These are phyloP conservation scores for Periconia digitata DNA, from an alignment of 2,329 filamentous ascomycete genomes.

Conservation along the genomic window DNA sequence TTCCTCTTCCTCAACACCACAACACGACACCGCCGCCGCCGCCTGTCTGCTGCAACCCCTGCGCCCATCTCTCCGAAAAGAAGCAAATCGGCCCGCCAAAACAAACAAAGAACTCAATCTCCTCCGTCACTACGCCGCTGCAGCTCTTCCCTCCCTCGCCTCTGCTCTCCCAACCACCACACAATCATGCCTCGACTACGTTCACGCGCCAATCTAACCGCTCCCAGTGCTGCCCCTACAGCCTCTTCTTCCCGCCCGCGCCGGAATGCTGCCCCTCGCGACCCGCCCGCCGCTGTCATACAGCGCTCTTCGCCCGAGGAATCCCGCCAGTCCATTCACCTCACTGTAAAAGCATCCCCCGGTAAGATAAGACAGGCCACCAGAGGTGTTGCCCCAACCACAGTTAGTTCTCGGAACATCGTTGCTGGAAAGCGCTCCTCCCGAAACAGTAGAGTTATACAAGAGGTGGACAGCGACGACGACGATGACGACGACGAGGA, in stretches of 20 bases:
- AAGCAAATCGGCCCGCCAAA: background rate
- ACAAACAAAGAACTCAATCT: background rate
- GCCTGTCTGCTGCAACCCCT: conserved; percentile 2
- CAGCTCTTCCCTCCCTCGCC: conserved; percentile 2
- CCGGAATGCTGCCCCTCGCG: conserved; percentile 38
- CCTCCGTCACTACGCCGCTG: background rate
- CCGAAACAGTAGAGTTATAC: conserved; percentile 42
- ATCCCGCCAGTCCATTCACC: conserved; percentile 48
- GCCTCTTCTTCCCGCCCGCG: conserved; percentile 41
- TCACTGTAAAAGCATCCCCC: conserved; percentile 54
- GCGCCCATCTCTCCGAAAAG: conserved; percentile 1
- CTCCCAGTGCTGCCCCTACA: conserved; percentile 38
- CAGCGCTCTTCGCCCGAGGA: conserved; percentile 45
- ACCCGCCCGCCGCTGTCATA: conserved; percentile 39
- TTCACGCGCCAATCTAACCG: conserved; percentile 39
- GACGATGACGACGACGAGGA: conserved; percentile 45
- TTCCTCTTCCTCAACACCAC: conserved; percentile 4
- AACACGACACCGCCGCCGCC: background rate
- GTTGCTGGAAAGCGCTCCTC: conserved; percentile 42
- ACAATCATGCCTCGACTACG: conserved; percentile 41
- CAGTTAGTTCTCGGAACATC: conserved; percentile 40
- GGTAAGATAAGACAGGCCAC: conserved; percentile 53
- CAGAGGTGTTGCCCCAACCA: conserved; percentile 32
- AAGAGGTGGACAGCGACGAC: conserved; percentile 45
- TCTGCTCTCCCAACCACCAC: conserved; percentile 10